Conservation (phyloP, 2,329 filamentous ascomycete genomes). For the Calonectria hawksworthii region DNA sequence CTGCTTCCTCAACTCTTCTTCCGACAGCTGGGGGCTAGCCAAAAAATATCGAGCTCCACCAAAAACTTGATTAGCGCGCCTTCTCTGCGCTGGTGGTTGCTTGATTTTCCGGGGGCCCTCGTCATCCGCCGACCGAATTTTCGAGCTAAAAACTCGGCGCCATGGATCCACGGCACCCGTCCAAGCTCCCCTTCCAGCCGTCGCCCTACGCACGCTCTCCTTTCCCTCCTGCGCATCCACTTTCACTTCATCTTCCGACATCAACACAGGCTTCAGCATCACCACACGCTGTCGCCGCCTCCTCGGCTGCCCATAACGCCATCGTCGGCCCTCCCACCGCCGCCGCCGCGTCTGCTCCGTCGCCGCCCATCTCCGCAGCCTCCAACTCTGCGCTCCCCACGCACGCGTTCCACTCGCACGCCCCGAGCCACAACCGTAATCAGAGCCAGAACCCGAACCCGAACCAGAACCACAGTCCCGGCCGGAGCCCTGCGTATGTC, state of each 20-base stretch:
- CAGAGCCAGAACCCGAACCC: constrained; percentile 36
- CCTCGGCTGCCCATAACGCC: constrained; percentile 19
- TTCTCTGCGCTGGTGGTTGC: constrained; percentile 32
- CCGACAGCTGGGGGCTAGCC: not conserved
- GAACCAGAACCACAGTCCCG: constrained; percentile 40
- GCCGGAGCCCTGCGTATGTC: constrained; percentile 48
- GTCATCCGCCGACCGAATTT: constrained; percentile 46
- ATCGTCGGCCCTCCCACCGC: constrained; percentile 31
- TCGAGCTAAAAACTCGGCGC: constrained; percentile 53
- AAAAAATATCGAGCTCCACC: constrained; percentile 15
- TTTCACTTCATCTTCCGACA: constrained; percentile 24
- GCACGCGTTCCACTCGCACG: constrained; percentile 38
- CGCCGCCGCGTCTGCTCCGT: constrained; percentile 16
- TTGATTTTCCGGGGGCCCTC: constrained; percentile 46
- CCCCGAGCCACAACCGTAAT: constrained; percentile 40
- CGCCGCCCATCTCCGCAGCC: constrained; percentile 26
- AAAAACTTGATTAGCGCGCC: constrained; percentile 16
- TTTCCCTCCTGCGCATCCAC: constrained; percentile 44
- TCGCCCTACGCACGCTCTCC: constrained; percentile 50
- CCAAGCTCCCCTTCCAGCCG: constrained; percentile 51
- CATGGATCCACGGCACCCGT: constrained; percentile 50
- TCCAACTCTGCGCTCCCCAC: constrained; percentile 33
- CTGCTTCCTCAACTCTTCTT: constrained; percentile 6
- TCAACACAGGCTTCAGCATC: constrained; percentile 33
- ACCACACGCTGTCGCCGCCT: constrained; percentile 29